Evolutionary conservation across 768 basidiomycete genomes (phyloP).

Genomic region (Lentinula sp.): DNA sequence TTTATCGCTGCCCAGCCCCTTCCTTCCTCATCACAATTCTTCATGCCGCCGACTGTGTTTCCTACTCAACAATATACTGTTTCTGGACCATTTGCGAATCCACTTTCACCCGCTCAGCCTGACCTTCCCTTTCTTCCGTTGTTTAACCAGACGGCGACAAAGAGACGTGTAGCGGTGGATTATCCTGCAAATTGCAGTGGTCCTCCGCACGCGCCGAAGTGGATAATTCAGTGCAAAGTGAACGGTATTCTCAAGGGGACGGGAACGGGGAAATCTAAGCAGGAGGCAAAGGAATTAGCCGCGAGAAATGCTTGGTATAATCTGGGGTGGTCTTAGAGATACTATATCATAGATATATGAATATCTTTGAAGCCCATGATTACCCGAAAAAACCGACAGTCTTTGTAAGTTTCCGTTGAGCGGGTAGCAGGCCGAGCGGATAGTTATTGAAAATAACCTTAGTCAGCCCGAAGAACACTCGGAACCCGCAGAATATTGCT

Average conservation of each 20-base stretch:
- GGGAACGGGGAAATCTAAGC: constrained; percentile 64
- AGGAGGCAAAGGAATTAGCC: constrained; percentile 73
- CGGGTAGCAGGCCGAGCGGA: not conserved
- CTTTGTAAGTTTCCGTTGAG: not conserved
- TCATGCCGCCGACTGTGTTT: constrained; percentile 4
- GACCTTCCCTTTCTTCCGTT: constrained; percentile 59
- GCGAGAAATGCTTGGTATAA: constrained; percentile 64
- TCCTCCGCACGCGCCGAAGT: constrained; percentile 61
- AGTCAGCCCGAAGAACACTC: not conserved
- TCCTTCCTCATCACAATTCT: constrained; percentile 12
- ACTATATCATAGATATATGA: too few relatives aligned
- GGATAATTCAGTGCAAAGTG: constrained; percentile 54
- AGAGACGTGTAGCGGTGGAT: constrained; percentile 55
- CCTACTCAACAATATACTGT: constrained; percentile 17
- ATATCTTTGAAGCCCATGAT: too few relatives aligned
- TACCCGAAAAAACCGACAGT: not conserved
- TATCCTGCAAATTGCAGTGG: constrained; percentile 58
- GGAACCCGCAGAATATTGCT: not conserved
- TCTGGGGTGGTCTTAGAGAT: constrained; percentile 62
- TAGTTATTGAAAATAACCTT: not conserved
- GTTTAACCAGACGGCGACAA: constrained; percentile 69
- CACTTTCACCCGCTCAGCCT: constrained; percentile 59
- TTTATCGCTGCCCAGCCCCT: constrained; percentile 28
- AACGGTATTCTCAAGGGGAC: constrained; percentile 64
- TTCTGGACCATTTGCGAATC: constrained; percentile 34